Evolutionary conservation across 805 yeast genomes (phyloP), one percentile per base, ranked within the genome.

Genomic region (Candida ipomoeae): DNA sequence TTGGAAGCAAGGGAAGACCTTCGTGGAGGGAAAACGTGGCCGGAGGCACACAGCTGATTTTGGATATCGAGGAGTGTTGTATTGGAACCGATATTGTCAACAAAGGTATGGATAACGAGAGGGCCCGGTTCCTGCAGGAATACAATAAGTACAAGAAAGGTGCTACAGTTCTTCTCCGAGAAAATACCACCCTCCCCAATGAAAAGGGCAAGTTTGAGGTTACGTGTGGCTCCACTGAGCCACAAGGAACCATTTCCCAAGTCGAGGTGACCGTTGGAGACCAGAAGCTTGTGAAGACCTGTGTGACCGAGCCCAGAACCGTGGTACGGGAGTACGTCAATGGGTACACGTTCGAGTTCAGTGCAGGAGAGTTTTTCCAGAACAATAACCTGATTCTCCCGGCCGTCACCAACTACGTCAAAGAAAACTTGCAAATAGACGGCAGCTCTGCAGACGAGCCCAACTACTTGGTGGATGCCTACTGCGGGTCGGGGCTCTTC

Each of bases 311-410:
- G 51, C 69, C 87, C 32, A 83, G 91, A 64, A 87, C 84, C 52
- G 82, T 88, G 46, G 94, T 92, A 48, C 81, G 82, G 7, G 97
- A 91, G 63, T 80, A 79, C 58, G 79, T 87, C 40, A 78, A 81
- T 52, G 96, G 92, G 1, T 82, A 77, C 66, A 79, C 83, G 46
- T 94, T 94, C 68, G 84, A 87, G 62, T 94, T 89, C 67, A 84
- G 90, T 32, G 97, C 97, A 0, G 96, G 96, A 49, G 96, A 91
- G 66, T 94, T 94, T 64, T 94, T 94, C 76, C 99, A 92, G 70
- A 92, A 58, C 70, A 92, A 92, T 70, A 91, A 90, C 67, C 84
- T 96, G 18, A 92, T 94, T 23, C 71, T 94, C 54, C 96, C 97
- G 2, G 66, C 74, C 2, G 95, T 94, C 17, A 86, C 96, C 4